Conservation (phyloP, 2,329 filamentous ascomycete genomes). For the Fusarium chaquense region DNA sequence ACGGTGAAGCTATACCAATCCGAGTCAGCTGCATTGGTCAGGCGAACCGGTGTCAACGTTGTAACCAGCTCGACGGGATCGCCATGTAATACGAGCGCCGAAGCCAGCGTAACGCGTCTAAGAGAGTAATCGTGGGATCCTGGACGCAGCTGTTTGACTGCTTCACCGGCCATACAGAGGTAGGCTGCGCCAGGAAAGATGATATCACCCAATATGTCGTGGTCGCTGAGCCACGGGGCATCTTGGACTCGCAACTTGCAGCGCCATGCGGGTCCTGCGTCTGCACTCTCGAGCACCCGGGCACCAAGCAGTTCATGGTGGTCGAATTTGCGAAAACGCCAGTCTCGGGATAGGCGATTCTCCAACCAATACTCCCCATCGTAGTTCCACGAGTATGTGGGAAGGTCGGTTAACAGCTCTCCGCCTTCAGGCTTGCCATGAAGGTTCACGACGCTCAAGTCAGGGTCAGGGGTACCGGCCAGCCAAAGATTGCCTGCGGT, state of each 20-base stretch:
- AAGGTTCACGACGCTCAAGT: slow-evolving; percentile 7
- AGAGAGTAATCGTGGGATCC: slow-evolving; percentile 9
- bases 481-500: slow-evolving; percentile 14
- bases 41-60: slow-evolving; percentile 7
- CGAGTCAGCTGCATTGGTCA: slow-evolving; percentile 8
- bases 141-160: slow-evolving; percentile 4
- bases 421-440: not conserved
- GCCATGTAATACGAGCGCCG: slow-evolving; percentile 14
- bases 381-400: slow-evolving; percentile 12
- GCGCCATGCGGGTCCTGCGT: slow-evolving; percentile 9
- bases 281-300: slow-evolving; percentile 13
- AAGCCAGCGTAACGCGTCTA: slow-evolving; percentile 12
- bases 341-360: slow-evolving; percentile 14
- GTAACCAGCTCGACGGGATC: slow-evolving; percentile 8
- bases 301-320: slow-evolving; percentile 15
- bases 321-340: slow-evolving; percentile 15
- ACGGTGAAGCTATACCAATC: slow-evolving; percentile 9
- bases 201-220: slow-evolving; percentile 14
- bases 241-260: slow-evolving; percentile 15
- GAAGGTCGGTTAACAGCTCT: slow-evolving; percentile 5
- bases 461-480: slow-evolving; percentile 7
- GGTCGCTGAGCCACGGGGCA: slow-evolving; percentile 14
- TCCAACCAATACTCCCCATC: slow-evolving; percentile 14
- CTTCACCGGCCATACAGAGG: slow-evolving; percentile 14
- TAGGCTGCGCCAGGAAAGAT: slow-evolving; percentile 15